Evolutionary conservation across 2,329 filamentous ascomycete species (phyloP).

Genomic region (Pezicula carpinea): DNA sequence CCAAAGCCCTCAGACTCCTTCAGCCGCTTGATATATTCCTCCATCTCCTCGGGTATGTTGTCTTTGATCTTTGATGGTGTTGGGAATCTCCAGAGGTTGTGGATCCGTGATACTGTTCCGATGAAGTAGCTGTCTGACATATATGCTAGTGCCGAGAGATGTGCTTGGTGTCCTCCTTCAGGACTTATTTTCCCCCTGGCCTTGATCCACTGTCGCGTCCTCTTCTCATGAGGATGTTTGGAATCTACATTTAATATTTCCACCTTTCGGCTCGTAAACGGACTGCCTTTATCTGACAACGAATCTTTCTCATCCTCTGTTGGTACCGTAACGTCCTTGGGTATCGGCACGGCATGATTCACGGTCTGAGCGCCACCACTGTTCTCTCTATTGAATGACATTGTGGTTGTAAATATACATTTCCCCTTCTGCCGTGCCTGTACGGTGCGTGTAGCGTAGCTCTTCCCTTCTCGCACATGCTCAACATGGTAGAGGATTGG

Average conservation of each 20-base stretch:
- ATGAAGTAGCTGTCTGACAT: constrained; percentile 93
- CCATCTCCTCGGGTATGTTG: constrained; percentile 35
- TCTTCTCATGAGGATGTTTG: constrained; percentile 57
- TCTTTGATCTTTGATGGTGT: constrained; percentile 31
- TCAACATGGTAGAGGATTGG: constrained; percentile 96
- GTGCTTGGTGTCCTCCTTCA: constrained; percentile 70
- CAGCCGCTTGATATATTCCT: constrained; percentile 40
- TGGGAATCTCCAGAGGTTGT: constrained; percentile 73
- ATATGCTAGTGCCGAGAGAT: constrained; percentile 85
- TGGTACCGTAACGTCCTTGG: constrained; percentile 36
- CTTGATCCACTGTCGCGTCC: constrained; percentile 69
- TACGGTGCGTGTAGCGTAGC: constrained; percentile 90
- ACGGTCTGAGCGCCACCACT: constrained; percentile 49
- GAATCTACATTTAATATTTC: constrained; percentile 49
- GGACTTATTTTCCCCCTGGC: constrained; percentile 70
- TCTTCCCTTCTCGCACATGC: constrained; percentile 82
- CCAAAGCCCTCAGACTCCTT: constrained; percentile 28
- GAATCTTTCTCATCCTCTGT: constrained; percentile 38
- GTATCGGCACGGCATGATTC: constrained; percentile 61
- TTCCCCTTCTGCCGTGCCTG: constrained; percentile 84
- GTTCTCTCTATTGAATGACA: constrained; percentile 74
- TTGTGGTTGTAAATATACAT: constrained; percentile 92
- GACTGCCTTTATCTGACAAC: constrained; percentile 32
- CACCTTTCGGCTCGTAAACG: constrained; percentile 54
- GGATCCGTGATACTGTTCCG: constrained; percentile 77